A percentile compares a stretch with the other conserved stretches of the same genome.
These are phyloP conservation scores for Sugiyamaella americana DNA, from an alignment of 805 yeast species.

Conservation along the genomic window DNA sequence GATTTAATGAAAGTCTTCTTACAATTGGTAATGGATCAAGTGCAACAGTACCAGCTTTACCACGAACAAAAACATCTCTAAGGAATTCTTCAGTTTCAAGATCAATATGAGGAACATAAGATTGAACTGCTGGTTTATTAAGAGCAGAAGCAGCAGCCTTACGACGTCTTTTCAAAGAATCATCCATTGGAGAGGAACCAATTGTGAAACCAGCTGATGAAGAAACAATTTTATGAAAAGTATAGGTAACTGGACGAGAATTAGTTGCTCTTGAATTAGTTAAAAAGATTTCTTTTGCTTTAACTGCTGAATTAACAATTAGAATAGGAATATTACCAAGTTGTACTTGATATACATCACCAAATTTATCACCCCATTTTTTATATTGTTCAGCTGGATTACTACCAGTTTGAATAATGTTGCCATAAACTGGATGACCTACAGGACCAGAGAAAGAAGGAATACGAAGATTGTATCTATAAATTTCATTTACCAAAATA, in stretches of 20 bases:
- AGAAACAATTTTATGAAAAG: slow-evolving; percentile 58
- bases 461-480: slow-evolving; percentile 5
- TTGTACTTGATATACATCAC: slow-evolving; percentile 50
- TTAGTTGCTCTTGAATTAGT: not conserved
- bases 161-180: slow-evolving; percentile 33
- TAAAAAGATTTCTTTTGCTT: slow-evolving; percentile 37
- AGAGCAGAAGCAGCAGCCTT: slow-evolving; percentile 36
- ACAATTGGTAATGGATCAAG: slow-evolving; percentile 4
- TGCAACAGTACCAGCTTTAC: slow-evolving; percentile 3
- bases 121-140: slow-evolving; percentile 34
- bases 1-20: slow-evolving; percentile 28
- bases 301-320: slow-evolving; percentile 55
- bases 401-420: slow-evolving; percentile 15
- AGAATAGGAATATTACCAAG: slow-evolving; percentile 51
- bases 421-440: slow-evolving; percentile 20
- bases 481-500: slow-evolving; percentile 3
- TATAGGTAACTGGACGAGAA: slow-evolving; percentile 59
- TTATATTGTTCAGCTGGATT: slow-evolving; percentile 9
- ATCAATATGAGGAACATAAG: slow-evolving; percentile 32
- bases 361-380: slow-evolving; percentile 37
- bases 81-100: slow-evolving; percentile 32
- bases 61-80: slow-evolving; percentile 22
- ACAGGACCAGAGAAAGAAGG: slow-evolving; percentile 19
- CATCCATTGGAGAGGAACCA: slow-evolving; percentile 39
- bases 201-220: slow-evolving; percentile 39